Evolutionary conservation across 495 filamentous ascomycete species (phyloP).

Genomic region (Daldinia grandis): DNA sequence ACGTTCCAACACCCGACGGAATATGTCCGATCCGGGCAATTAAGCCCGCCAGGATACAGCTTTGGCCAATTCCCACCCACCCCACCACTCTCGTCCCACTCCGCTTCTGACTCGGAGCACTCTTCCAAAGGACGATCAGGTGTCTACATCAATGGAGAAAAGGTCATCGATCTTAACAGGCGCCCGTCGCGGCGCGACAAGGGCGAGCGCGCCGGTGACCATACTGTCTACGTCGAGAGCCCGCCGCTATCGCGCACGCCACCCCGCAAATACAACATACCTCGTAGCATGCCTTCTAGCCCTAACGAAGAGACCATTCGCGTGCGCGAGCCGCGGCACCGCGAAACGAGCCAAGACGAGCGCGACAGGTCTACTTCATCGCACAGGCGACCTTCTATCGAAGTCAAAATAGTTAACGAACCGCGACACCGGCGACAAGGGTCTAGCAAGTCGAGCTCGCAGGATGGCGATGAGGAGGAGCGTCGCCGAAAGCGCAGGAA

Average conservation of each 20-base stretch:
- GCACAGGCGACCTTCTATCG: conserved; percentile 26
- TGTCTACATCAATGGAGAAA: conserved; percentile 47
- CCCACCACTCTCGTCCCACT: conserved; percentile 52
- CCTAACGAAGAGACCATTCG: conserved; percentile 19
- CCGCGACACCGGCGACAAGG: conserved; percentile 37
- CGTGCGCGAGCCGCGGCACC: conserved; percentile 32
- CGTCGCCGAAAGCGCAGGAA: conserved; percentile 35
- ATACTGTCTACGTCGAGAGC: conserved; percentile 38
- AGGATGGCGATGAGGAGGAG: conserved; percentile 34
- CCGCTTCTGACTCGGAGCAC: conserved; percentile 49
- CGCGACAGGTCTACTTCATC: conserved; percentile 34
- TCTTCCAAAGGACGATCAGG: conserved; percentile 44
- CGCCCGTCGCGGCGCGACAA: conserved; percentile 43
- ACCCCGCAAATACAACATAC: conserved; percentile 26
- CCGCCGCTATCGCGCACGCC: conserved; percentile 42
- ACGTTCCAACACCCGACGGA: conserved; percentile 32
- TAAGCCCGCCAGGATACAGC: conserved; percentile 39
- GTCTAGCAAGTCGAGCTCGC: conserved; percentile 44
- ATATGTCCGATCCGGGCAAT: conserved; percentile 26
- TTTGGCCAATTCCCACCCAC: conserved; percentile 46
- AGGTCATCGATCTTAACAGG: conserved; percentile 40
- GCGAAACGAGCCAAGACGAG: conserved; percentile 23
- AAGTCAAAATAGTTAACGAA: conserved; percentile 42
- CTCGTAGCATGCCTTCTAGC: conserved; percentile 32
- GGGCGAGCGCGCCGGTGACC: conserved; percentile 40